phyloP scores from a whole-genome alignment of 495 filamentous ascomycete genomes.

The Daldinia bambusicola region DNA sequence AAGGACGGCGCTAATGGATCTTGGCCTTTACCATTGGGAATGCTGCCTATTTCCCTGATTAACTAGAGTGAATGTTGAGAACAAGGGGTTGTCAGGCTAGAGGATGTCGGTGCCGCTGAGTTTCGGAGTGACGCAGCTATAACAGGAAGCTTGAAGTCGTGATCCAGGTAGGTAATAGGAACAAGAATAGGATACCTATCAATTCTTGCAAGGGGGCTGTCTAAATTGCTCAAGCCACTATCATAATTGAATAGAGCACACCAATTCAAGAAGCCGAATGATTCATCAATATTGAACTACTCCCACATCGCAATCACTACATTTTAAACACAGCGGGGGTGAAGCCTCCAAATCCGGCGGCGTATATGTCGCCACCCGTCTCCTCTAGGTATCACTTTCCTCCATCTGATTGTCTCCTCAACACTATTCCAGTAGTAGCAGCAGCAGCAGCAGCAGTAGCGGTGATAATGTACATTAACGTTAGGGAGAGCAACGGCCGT shows the following conservation, averaged over 20 bases:
- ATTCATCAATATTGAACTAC: constrained; percentile 38
- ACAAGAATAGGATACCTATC: too few relatives aligned
- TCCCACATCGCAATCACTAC: constrained; percentile 22
- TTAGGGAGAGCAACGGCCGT: constrained; percentile 8
- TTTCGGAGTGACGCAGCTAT: too few relatives aligned
- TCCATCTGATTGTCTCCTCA: neutral
- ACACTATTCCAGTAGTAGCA: neutral
- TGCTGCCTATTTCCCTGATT: too few relatives aligned
- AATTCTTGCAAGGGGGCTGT: too few relatives aligned
- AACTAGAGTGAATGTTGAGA: too few relatives aligned
- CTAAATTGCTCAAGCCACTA: neutral
- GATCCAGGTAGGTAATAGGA: too few relatives aligned
- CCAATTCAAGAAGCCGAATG: constrained; percentile 25
- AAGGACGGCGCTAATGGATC: too few relatives aligned
- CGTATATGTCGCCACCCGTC: neutral
- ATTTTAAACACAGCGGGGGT: constrained; percentile 18
- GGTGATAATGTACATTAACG: constrained; percentile 42
- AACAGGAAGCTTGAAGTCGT: too few relatives aligned
- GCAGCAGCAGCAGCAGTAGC: constrained; percentile 7
- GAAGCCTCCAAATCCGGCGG: constrained; percentile 13
- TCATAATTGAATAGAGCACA: neutral
- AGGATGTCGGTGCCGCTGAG: too few relatives aligned
- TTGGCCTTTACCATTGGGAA: too few relatives aligned
- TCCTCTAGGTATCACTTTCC: constrained; percentile 17
- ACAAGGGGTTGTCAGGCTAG: too few relatives aligned